Evolutionary conservation across 257 asterid species (phyloP), one percentile per base, ranked within the genome.

Genomic region (Nicotiana knightiana): DNA sequence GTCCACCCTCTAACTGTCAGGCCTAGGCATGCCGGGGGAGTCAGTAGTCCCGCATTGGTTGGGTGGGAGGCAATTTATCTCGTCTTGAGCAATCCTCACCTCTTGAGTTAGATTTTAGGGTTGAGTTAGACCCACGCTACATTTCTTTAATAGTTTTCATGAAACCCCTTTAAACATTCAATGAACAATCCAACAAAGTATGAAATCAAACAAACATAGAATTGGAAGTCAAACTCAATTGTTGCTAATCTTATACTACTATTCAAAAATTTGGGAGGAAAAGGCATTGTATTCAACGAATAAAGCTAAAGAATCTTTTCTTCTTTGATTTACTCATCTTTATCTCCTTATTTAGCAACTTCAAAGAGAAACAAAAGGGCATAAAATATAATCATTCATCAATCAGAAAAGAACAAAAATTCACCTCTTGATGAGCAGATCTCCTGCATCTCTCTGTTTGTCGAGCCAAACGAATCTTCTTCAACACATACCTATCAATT

Each of bases 361-460:
- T 48, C 79, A 73, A 48, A 26, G 3, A 48, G 0, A 6, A 73
- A 28, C 30, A 28, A 13, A 71, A 21, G 59, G 35, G 24, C 59
- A 46, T 24, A 46, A 11, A 30, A 35, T 71, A 46, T 43, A 43
- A 71, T 71, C 59, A 13, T 73, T 70, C n/a, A 21, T 57, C 58
- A n/a, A 70, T 21, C 7, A 21, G 43, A 43, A 43, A 71, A 51
- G 28, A 65, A 65, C 21, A 66, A 65, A 80, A 61, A 35, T 63
- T 58, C 73, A 96, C 99, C 97, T 96, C 99, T 86, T 96, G 98
- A 88, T 96, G 94, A 87, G 98, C 99, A 86, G 99, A 96, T 96
- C 95, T 92, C 86, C 99, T 89, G 90, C 99, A 96, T 79, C 98
- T 93, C 87, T 96, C 99, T 11, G 98, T 94, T 83, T 94, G 99